Percentiles rank a stretch among this genome's conserved stretches.
These are phyloP conservation scores for Blastobotrys ciferrii DNA, from an alignment of 1,139 yeast genomes.

Conservation along the genomic window DNA sequence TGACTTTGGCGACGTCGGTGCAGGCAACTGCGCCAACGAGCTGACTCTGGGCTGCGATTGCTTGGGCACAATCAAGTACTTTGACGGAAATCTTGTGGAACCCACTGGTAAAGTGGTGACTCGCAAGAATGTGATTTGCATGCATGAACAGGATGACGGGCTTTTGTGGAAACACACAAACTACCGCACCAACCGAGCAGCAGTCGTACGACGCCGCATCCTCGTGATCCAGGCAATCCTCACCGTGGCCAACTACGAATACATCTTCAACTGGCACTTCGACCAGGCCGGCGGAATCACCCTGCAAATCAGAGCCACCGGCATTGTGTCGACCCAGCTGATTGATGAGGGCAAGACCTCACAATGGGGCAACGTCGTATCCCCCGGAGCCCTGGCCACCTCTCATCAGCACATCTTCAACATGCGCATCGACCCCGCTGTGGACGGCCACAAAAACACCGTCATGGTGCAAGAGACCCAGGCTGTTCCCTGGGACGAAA, in stretches of 20 bases:
- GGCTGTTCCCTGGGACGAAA: slow-evolving; percentile 56
- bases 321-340: slow-evolving; percentile 68
- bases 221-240: slow-evolving; percentile 83
- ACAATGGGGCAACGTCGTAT: slow-evolving; percentile 82
- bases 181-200: slow-evolving; percentile 71
- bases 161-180: slow-evolving; percentile 80
- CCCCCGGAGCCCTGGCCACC: slow-evolving; percentile 84
- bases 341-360: slow-evolving; percentile 71
- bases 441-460: slow-evolving; percentile 81
- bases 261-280: slow-evolving; percentile 71
- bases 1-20: slow-evolving; percentile 89
- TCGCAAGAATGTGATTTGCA: slow-evolving; percentile 73
- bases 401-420: slow-evolving; percentile 86
- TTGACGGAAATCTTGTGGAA: slow-evolving; percentile 63
- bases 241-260: slow-evolving; percentile 89
- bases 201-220: slow-evolving; percentile 82
- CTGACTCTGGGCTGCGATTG: slow-evolving; percentile 85
- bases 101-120: slow-evolving; percentile 63
- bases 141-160: slow-evolving; percentile 89
- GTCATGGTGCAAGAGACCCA: slow-evolving; percentile 66
- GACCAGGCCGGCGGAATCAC: slow-evolving; percentile 82
- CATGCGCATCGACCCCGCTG: slow-evolving; percentile 82
- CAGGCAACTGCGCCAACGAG: slow-evolving; percentile 75
- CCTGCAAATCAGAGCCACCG: slow-evolving; percentile 85
- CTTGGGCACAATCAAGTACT: slow-evolving; percentile 78